Conservation (phyloP, 441 rosid species). For the Pelargonium myrrhifolium region DNA sequence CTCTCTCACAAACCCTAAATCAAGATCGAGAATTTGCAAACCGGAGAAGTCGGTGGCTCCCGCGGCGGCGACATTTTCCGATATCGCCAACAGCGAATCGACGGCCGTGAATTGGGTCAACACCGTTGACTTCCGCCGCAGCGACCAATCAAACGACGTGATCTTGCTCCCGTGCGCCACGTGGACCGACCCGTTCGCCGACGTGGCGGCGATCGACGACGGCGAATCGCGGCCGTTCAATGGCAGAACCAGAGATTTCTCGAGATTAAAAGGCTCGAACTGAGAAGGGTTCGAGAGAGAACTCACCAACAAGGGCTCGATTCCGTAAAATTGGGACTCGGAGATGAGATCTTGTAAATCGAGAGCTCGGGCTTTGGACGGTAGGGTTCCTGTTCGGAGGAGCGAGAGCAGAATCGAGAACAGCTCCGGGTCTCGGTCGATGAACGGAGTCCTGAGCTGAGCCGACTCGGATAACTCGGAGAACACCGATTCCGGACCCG, state of each 20-base stretch:
- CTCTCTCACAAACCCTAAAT: constrained; percentile 46
- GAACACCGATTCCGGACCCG: constrained; percentile 58
- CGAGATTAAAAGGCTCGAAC: constrained; percentile 69
- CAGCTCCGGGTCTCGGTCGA: constrained; percentile 78
- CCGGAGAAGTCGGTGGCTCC: constrained; percentile 91
- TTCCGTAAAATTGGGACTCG: constrained; percentile 62
- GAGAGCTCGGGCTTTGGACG: constrained; percentile 55
- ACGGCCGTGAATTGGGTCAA: constrained; percentile 70
- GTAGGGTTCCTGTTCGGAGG: constrained; percentile 65
- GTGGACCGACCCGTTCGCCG: constrained; percentile 55
- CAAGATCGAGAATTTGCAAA: constrained; percentile 65
- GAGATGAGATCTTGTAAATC: constrained; percentile 59
- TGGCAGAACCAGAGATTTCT: constrained; percentile 38
- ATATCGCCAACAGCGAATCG: constrained; percentile 61
- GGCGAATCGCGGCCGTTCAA: constrained; percentile 68
- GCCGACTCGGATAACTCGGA: constrained; percentile 38
- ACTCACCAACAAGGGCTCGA: constrained; percentile 47
- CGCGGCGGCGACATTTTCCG: constrained; percentile 51
- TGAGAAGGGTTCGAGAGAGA: constrained; percentile 56
- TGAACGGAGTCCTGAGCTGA: constrained; percentile 32
- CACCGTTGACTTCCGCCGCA: constrained; percentile 55
- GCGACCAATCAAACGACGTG: constrained; percentile 80
- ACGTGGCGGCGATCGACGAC: constrained; percentile 46
- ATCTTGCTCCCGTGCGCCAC: constrained; percentile 86
- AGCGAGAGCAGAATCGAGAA: constrained; percentile 68